phyloP scores from a whole-genome alignment of 1,284 basidiomycete species.

The Chiua sp. region DNA sequence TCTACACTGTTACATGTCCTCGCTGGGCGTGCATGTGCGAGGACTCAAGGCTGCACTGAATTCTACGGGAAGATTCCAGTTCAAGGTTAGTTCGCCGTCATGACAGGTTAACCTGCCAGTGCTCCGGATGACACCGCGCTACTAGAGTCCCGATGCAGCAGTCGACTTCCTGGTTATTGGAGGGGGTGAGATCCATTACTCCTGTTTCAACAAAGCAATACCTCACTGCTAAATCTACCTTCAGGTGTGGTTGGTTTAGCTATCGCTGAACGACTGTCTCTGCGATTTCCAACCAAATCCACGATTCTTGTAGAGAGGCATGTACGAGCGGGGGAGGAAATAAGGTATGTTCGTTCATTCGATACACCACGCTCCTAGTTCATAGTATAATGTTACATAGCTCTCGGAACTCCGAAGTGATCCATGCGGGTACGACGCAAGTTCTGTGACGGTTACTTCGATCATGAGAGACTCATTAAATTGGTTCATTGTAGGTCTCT shows the following conservation, averaged over 20 bases:
- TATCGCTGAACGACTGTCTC: constrained; percentile 78
- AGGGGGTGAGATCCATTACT: constrained; percentile 61
- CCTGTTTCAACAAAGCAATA: background rate
- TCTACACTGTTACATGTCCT: constrained; percentile 18
- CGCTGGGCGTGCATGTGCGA: constrained; percentile 44
- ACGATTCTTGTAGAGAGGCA: constrained; percentile 91
- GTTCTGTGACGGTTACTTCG: background rate
- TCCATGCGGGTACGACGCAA: constrained; percentile 76
- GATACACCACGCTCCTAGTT: background rate
- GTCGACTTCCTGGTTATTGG: constrained; percentile 96
- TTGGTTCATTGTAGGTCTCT: constrained; percentile 57
- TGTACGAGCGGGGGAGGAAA: constrained; percentile 77
- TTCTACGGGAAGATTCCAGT: constrained; percentile 59
- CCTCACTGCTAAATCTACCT: background rate
- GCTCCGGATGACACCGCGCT: constrained; percentile 3
- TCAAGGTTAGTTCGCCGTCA: constrained; percentile 53
- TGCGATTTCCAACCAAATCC: constrained; percentile 71
- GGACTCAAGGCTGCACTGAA: constrained; percentile 68
- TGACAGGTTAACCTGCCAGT: background rate
- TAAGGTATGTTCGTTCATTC: constrained; percentile 56
- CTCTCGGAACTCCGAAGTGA: constrained; percentile 95
- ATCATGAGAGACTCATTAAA: background rate
- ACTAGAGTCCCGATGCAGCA: constrained; percentile 67
- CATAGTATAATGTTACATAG: constrained; percentile 45
- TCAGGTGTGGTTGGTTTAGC: constrained; percentile 89